Evolutionary conservation across 208 protist species (phyloP).

Genomic region (Porcisia hertigi): DNA sequence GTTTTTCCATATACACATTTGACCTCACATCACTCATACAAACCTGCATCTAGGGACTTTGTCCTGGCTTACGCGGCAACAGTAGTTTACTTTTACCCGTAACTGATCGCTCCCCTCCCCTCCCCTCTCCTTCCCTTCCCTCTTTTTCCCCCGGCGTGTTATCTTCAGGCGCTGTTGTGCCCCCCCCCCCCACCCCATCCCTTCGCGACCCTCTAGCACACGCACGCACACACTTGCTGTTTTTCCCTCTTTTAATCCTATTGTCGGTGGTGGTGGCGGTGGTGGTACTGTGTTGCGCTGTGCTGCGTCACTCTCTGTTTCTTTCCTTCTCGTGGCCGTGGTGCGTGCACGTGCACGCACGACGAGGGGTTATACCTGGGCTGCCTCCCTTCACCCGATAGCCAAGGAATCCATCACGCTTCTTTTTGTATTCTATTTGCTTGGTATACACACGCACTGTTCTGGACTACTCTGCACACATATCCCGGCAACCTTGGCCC

Average conservation of each 20-base stretch:
- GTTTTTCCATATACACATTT: background rate
- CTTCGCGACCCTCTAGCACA: slow-evolving; percentile 15
- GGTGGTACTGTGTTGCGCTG: too few species aligned
- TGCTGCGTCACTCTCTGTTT: too few species aligned
- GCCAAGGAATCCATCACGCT: background rate
- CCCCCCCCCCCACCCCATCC: background rate
- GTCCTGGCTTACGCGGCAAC: background rate
- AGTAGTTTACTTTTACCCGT: background rate
- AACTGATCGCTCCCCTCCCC: background rate
- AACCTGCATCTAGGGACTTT: background rate
- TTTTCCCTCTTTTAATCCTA: background rate
- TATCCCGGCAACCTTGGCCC: background rate
- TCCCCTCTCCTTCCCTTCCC: background rate
- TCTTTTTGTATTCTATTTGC: background rate
- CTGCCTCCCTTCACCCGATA: background rate
- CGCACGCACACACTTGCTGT: too few species aligned
- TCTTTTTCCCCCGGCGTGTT: background rate
- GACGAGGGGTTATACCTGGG: background rate
- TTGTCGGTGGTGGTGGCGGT: background rate
- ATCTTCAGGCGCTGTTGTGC: background rate
- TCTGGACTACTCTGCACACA: background rate
- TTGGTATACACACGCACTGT: slow-evolving; percentile 4
- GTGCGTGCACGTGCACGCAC: background rate
- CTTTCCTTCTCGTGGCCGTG: background rate
- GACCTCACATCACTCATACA: background rate